Conservation (phyloP, 768 basidiomycete species). For the Xerocomus brunneocitrinus region DNA sequence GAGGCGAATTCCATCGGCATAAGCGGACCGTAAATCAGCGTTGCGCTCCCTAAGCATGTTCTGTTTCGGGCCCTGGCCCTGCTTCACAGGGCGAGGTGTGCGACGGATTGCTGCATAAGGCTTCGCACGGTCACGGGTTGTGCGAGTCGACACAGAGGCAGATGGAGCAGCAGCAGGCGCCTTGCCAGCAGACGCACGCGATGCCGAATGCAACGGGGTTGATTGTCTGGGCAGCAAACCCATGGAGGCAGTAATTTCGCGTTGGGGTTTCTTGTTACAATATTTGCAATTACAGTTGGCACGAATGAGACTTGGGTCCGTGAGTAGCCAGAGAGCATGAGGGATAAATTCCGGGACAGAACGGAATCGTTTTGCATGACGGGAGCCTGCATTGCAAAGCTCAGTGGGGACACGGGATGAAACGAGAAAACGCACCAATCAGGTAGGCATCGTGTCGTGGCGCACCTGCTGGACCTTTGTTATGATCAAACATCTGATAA, state of each 20-base stretch:
- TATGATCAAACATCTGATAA: conserved; percentile 72
- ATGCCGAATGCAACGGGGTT: conserved; percentile 26
- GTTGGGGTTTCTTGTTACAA: conserved; percentile 64
- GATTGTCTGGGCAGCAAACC: conserved; percentile 37
- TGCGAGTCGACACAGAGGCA: conserved; percentile 5
- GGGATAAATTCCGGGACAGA: conserved; percentile 84
- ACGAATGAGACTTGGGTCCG: conserved; percentile 44
- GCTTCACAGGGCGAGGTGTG: conserved; percentile 32
- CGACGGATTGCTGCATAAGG: conserved; percentile 42
- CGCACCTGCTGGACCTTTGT: conserved; percentile 51
- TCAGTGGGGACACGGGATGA: not conserved
- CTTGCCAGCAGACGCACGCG: conserved; percentile 14
- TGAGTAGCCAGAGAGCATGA: conserved; percentile 76
- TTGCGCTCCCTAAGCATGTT: conserved; percentile 59
- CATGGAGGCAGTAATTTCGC: conserved; percentile 62
- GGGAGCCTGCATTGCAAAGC: conserved; percentile 34
- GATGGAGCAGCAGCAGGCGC: conserved; percentile 18
- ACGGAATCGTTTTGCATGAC: conserved; percentile 53
- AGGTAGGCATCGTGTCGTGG: conserved; percentile 78
- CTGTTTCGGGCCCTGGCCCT: conserved; percentile 38
- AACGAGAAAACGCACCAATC: conserved; percentile 46
- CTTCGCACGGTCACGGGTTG: conserved; percentile 23
- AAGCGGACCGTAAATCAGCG: conserved; percentile 57
- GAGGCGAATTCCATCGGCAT: conserved; percentile 41
- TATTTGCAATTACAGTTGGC: conserved; percentile 71